Conservation (phyloP, 2,329 filamentous ascomycete species). For the Epichloe hybrida region DNA sequence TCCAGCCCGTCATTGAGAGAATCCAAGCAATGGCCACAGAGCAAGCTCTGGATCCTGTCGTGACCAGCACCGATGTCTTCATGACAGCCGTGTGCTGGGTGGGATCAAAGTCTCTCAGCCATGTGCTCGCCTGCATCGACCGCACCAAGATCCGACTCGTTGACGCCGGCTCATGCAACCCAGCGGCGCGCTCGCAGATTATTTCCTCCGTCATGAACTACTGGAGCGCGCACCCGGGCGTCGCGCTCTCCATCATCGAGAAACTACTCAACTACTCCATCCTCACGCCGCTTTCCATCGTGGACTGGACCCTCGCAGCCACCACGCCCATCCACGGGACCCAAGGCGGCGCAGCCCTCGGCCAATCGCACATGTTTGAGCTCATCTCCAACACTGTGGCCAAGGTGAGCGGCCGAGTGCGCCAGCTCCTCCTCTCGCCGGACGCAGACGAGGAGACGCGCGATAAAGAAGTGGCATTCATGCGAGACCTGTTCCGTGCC, state of each 20-base stretch:
- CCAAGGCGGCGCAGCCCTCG: slow-evolving; percentile 56
- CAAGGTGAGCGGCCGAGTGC: slow-evolving; percentile 78
- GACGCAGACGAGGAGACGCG: slow-evolving; percentile 53
- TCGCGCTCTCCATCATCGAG: slow-evolving; percentile 85
- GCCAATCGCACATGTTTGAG: slow-evolving; percentile 70
- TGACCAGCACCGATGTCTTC: slow-evolving; percentile 85
- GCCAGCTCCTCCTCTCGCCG: slow-evolving; percentile 58
- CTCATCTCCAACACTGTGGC: slow-evolving; percentile 77
- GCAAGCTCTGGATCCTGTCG: slow-evolving; percentile 60
- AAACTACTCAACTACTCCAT: slow-evolving; percentile 97
- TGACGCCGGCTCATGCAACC: slow-evolving; percentile 60
- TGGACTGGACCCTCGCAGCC: slow-evolving; percentile 77
- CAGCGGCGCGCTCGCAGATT: slow-evolving; percentile 72
- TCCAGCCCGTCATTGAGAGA: slow-evolving; percentile 65
- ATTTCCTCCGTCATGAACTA: slow-evolving; percentile 82
- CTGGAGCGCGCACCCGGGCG: slow-evolving; percentile 84
- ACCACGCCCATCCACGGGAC: slow-evolving; percentile 32
- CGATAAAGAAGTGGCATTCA: slow-evolving; percentile 54
- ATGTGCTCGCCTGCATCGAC: slow-evolving; percentile 91
- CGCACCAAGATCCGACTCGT: slow-evolving; percentile 82
- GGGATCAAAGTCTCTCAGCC: slow-evolving; percentile 88
- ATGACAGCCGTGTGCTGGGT: slow-evolving; percentile 88
- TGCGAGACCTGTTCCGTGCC: slow-evolving; percentile 65
- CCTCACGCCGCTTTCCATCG: slow-evolving; percentile 68
- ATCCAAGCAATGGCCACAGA: slow-evolving; percentile 67